Percentiles rank a stretch among this genome's conserved stretches.
Evolutionary conservation across 352 stramenopile species (phyloP).

Genomic region (Globisporangium parvum): DNA sequence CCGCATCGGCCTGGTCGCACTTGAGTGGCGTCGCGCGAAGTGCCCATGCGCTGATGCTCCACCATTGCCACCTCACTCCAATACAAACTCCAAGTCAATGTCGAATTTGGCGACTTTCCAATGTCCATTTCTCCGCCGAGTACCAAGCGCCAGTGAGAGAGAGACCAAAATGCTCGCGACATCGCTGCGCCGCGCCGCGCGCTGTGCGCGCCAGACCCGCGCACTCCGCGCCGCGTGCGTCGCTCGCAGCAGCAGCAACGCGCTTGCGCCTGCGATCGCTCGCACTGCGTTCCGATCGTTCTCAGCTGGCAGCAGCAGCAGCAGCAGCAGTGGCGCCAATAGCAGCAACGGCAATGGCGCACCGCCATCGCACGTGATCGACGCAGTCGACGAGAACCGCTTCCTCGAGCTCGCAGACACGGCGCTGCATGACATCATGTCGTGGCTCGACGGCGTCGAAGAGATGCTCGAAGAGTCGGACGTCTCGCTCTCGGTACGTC

Average conservation of each 20-base stretch:
- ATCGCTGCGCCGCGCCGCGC: constrained; percentile 4
- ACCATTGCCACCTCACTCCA: too few relatives aligned
- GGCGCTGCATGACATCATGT: constrained; percentile 68
- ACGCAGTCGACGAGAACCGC: constrained; percentile 59
- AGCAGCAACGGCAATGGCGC: neutral
- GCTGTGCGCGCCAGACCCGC: constrained; percentile 3
- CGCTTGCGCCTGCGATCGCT: neutral
- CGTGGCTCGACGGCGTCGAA: constrained; percentile 77
- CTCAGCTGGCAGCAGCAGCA: neutral
- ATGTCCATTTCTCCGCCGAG: too few relatives aligned
- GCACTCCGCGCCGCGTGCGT: neutral
- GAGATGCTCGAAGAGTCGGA: constrained; percentile 84
- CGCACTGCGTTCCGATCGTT: neutral
- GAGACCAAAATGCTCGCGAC: constrained; percentile 5
- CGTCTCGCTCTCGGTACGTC: constrained; percentile 62
- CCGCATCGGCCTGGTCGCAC: too few relatives aligned
- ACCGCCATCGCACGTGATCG: neutral
- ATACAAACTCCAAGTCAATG: too few relatives aligned
- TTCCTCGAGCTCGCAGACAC: constrained; percentile 76
- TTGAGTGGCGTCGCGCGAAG: too few relatives aligned
- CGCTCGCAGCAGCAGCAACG: neutral
- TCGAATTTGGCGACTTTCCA: too few relatives aligned
- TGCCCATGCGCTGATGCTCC: too few relatives aligned
- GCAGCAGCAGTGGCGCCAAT: neutral
- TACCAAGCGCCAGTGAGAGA: too few relatives aligned